Base-by-base conservation (phyloP, 2,329 filamentous ascomycete genomes). In the Venturiaceae sp. region DNA sequence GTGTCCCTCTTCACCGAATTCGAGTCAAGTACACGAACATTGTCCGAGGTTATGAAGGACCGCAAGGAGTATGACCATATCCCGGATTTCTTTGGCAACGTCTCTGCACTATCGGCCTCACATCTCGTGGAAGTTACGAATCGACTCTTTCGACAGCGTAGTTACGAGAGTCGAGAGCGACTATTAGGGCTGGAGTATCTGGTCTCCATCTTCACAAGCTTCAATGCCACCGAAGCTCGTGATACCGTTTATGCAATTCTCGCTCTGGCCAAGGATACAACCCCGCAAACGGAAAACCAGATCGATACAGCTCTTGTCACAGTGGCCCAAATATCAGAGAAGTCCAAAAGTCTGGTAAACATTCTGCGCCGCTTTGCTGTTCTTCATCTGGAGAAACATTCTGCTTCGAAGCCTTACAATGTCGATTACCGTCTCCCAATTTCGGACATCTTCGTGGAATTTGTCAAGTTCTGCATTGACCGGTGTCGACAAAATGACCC, bases 1-100 rank as follows among this genome's bases (percentile, higher is more conserved):
- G 69, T 75, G 6, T 66, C 69, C 44, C 65, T 74, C 1, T 72
- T 75, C 28, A 68, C 72, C 3, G 69, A 73, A 33, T 68, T 71
- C 2, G 71, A 75, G 55, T 68, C 68, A 0, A 67, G 66, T 0
- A 72, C 69, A 1, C 69, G 71, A 39, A 62, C 65, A 1, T 58
- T 75, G 2, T 74, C 71, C 0, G 62, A 72, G 5, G 71, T 74
- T 64, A 64, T 66, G 52, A 68, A 64, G 26, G 65, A 68, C 30
- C 55, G 58, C 14, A 53, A 61, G 6, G 66, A 58, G 26, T 9
- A 57, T 14, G 36, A n/a, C 11, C 47, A 67, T 53, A 64, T 70
- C 0, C 69, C 68, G 0, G 60, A 62, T 1, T 72, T 62, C 58
- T 72, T 74, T 36, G 71, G 69, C 26, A 61, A 73, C 53, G 65